Base-by-base conservation (phyloP, 805 yeast genomes). In the Ogataea naganishii region DNA sequence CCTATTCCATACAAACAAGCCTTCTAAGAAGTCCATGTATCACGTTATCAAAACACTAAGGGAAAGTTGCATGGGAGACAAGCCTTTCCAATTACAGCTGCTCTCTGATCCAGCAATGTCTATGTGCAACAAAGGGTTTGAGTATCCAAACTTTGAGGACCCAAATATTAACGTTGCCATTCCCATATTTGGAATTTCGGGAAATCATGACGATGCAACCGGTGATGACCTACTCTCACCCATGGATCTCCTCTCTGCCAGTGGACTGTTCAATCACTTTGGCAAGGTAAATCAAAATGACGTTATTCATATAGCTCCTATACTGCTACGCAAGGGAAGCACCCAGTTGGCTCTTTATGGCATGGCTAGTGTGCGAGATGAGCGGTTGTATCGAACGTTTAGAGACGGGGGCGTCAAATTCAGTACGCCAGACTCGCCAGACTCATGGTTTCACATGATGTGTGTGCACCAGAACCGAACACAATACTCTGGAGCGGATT, bases 171-270 rank as follows among this genome's bases (percentile, higher is more conserved):
- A 92, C 53, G 78, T 92, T 3, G 75, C 94, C 0, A 69, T 88
- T 11, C 98, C 98, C 0, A 70, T 92, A 7, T 85, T 92, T 62
- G 89, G 88, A 6, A 89, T 92, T 4, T 75, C 89, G 26, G 98
- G 98, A 3, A 92, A 92, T 46, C 98, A 92, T 51, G 98, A 92
- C 54, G 97, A 92, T 55, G 84, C 95, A 3, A 82, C 95, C 0
- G 97, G 97, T 1, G 82, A 75, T 31, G 78, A 80, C 14, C 57
- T 83, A 31, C 59, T 92, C 10, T 76, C 88, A 32, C 95, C 98
- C 0, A 62, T 92, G 63, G 98, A 92, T 53, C 58, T 92, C 3
- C 58, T 92, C 9, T 71, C 83, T 13, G 83, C 81, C 6, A 60
- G 84, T 3, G 97, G 97, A 0, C 58, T 88, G 32, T 57, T 92